Base-by-base conservation (phyloP, 1,284 basidiomycete genomes). In the Papiliotrema fonsecae region DNA sequence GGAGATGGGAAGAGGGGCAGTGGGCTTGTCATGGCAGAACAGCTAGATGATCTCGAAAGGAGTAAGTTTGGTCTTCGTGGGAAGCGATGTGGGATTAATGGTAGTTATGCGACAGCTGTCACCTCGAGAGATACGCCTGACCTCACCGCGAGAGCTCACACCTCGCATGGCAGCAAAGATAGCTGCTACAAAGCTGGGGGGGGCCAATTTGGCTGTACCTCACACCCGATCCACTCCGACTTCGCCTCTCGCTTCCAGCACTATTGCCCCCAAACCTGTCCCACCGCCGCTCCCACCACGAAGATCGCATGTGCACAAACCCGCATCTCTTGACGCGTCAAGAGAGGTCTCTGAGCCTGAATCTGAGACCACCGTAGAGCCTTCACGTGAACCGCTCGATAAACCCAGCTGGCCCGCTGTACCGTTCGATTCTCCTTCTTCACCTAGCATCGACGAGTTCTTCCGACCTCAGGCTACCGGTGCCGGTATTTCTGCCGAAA, bases 21-120 rank as follows among this genome's bases (percentile, higher is more conserved):
- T 46, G 67, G 67, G 2, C 30, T 72, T 18, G 64, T 74, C 37
- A 73, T 74, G 67, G 64, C 62, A 19, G 69, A 73, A 21, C 63
- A 72, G 51, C 54, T 74, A 32, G 69, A 69, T 50, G 59, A 64
- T 44, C 56, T 74, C 10, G 72, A 74, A 55, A 60, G 57, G 55
- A 64, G 68, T 69, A 42, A 59, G 67, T 54, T 25, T 13, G n/a
- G 4, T 16, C 31, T 28, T 16, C 10, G 32, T 18, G 14, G 14
- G 35, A 26, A 16, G 24, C 6, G 5, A 31, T 38, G 34, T 37
- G 27, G 38, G 47, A 49, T 40, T 26, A 21, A 13, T 10, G 4
- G 6, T 45, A 73, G 72, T 70, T 48, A 64, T 74, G 61, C 65
- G 67, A 16, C 58, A 61, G 27, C 51, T 74, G 11, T 70, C 69